These are phyloP conservation scores for Bacidia gigantensis DNA, from an alignment of 495 filamentous ascomycete genomes.

Conservation along the genomic window DNA sequence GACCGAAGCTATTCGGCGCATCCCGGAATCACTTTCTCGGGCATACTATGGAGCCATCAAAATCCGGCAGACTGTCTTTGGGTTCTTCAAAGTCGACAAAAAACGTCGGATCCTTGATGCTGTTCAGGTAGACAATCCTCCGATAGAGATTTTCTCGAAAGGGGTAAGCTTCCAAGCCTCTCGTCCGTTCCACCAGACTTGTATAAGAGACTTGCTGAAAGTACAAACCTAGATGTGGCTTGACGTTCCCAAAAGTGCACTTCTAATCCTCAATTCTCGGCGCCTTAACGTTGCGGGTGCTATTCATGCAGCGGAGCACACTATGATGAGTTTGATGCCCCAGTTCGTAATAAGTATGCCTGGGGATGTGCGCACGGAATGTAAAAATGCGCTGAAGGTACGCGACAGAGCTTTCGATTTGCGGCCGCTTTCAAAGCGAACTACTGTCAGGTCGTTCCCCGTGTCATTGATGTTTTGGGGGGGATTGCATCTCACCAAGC, in stretches of 20 bases:
- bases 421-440: too few relatives aligned
- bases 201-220: not conserved
- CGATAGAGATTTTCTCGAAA: constrained; percentile 68
- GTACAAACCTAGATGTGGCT: constrained; percentile 59
- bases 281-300: constrained; percentile 73
- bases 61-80: constrained; percentile 76
- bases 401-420: too few relatives aligned
- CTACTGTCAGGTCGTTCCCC: too few relatives aligned
- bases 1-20: constrained; percentile 65
- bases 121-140: constrained; percentile 83
- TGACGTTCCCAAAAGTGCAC: constrained; percentile 65
- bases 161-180: constrained; percentile 20
- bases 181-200: not conserved
- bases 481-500: too few relatives aligned
- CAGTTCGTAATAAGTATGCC: constrained; percentile 78
- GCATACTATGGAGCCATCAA: constrained; percentile 78
- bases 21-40: constrained; percentile 40
- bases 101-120: constrained; percentile 76
- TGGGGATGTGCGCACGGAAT: constrained; percentile 87
- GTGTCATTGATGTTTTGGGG: too few relatives aligned
- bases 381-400: constrained; percentile 56
- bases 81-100: constrained; percentile 90
- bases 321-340: constrained; percentile 71
- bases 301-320: constrained; percentile 91
- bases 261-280: constrained; percentile 60